These are phyloP conservation scores for Scenedesmus sp. DNA, from an alignment of 163 green algal genomes.

Conservation along the genomic window DNA sequence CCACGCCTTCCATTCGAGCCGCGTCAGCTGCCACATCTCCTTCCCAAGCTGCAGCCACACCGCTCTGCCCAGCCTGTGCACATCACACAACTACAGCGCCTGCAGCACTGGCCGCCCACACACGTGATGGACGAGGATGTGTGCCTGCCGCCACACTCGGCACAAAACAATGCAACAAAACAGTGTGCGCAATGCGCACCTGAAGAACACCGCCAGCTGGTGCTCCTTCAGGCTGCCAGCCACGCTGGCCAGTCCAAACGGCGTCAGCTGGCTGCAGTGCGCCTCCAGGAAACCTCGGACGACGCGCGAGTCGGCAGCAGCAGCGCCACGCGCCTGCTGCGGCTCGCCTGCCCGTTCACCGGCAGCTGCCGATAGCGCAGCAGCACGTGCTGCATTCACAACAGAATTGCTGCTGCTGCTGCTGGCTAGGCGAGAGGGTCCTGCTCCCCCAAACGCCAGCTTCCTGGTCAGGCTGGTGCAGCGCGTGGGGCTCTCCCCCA, in stretches of 20 bases:
- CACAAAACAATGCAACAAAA: too few relatives aligned
- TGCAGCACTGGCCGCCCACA: too few relatives aligned
- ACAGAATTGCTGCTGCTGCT: not conserved
- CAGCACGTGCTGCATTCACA: not conserved
- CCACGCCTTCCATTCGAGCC: too few relatives aligned
- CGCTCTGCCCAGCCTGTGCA: too few relatives aligned
- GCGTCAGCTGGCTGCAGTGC: constrained; percentile 86
- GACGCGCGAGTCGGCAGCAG: constrained; percentile 48
- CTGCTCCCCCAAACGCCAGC: constrained; percentile 14
- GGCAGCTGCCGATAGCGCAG: not conserved
- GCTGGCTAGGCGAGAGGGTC: not conserved
- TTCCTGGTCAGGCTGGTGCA: not conserved
- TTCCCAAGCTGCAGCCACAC: too few relatives aligned
- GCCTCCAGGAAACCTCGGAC: constrained; percentile 81
- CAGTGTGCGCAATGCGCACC: not conserved
- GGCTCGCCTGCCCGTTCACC: not conserved
- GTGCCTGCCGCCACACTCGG: too few relatives aligned
- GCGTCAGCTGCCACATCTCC: too few relatives aligned
- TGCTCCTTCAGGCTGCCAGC: constrained; percentile 68
- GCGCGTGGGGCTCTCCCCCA: constrained; percentile 49
- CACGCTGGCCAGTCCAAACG: constrained; percentile 76
- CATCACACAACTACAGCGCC: too few relatives aligned
- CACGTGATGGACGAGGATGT: too few relatives aligned
- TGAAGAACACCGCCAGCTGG: constrained; percentile 86
- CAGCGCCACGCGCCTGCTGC: not conserved